Conservation (phyloP, 1,284 basidiomycete species). For the Malassezia yamatoensis region DNA sequence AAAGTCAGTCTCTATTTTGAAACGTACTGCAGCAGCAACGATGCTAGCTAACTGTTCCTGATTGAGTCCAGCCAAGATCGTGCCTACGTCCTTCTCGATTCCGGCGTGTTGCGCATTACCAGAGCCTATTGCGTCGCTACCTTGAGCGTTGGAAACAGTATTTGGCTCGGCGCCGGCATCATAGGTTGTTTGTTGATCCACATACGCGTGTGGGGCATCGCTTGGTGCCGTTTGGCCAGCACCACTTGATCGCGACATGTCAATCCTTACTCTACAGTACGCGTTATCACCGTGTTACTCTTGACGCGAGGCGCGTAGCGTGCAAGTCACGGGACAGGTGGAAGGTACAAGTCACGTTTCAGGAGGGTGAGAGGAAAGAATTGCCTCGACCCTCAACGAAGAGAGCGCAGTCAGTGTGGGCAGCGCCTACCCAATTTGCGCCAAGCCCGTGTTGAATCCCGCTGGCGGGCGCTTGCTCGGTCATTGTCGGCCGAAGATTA, state of each 20-base stretch:
- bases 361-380: not conserved
- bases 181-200: slow-evolving; percentile 15
- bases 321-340: slow-evolving; percentile 20
- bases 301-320: slow-evolving; percentile 15
- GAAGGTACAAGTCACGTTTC: slow-evolving; percentile 17
- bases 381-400: too few species aligned
- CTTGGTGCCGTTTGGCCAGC: slow-evolving; percentile 1
- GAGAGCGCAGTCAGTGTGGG: not conserved
- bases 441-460: too few species aligned
- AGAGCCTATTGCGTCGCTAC: slow-evolving; percentile 13
- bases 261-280: not conserved
- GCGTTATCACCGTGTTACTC: slow-evolving; percentile 11
- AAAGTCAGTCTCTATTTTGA: not conserved
- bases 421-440: too few species aligned
- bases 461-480: not conserved
- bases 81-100: slow-evolving; percentile 35
- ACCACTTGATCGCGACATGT: slow-evolving; percentile 13
- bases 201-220: slow-evolving; percentile 15
- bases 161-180: not conserved
- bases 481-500: slow-evolving; percentile 8
- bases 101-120: slow-evolving; percentile 9
- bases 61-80: slow-evolving; percentile 33
- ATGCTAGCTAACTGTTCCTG: slow-evolving; percentile 40
- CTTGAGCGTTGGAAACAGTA: not conserved
- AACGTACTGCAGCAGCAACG: slow-evolving; percentile 32